phyloP scores from a whole-genome alignment of 352 stramenopile genomes.

The Globisporangium uncinulatum region DNA sequence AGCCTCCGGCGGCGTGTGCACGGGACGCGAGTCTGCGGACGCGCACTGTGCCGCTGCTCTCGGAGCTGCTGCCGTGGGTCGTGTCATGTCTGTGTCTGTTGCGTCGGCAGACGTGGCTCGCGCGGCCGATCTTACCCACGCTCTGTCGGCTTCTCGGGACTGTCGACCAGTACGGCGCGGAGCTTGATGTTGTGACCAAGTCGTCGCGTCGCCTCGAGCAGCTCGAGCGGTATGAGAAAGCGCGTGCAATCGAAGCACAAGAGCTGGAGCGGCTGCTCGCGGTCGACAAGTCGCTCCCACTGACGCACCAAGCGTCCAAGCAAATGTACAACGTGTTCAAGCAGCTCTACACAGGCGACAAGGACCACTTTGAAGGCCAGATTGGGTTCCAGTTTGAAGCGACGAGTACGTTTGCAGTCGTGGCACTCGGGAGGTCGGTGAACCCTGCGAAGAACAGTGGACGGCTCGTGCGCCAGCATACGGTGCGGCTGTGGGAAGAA shows the following conservation, averaged over 20 bases:
- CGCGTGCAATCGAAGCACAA: slow-evolving; percentile 54
- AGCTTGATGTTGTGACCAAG: slow-evolving; percentile 50
- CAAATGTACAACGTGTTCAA: slow-evolving; percentile 86
- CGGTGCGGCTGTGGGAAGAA: slow-evolving; percentile 83
- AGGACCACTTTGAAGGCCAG: slow-evolving; percentile 87
- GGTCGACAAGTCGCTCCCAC: slow-evolving; percentile 37
- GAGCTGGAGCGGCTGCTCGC: slow-evolving; percentile 53
- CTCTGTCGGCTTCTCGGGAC: slow-evolving; percentile 56
- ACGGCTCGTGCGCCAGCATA: slow-evolving; percentile 60
- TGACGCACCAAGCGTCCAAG: slow-evolving; percentile 49
- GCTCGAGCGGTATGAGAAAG: slow-evolving; percentile 54
- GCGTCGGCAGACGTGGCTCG: slow-evolving; percentile 74
- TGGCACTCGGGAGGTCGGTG: slow-evolving; percentile 76
- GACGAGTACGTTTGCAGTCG: slow-evolving; percentile 70
- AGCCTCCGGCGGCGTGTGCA: slow-evolving; percentile 16
- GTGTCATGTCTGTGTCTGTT: slow-evolving; percentile 75
- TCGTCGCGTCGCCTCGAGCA: slow-evolving; percentile 58
- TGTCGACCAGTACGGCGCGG: slow-evolving; percentile 72
- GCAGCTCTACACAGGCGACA: slow-evolving; percentile 84
- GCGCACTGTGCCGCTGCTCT: slow-evolving; percentile 47
- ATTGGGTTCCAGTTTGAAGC: slow-evolving; percentile 89
- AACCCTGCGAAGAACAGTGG: slow-evolving; percentile 63
- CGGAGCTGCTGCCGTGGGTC: slow-evolving; percentile 68
- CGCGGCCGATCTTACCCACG: slow-evolving; percentile 56
- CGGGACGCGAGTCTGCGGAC: slow-evolving; percentile 32